Evolutionary conservation across 805 yeast species (phyloP).

Genomic region (Kazachstania viticola): DNA sequence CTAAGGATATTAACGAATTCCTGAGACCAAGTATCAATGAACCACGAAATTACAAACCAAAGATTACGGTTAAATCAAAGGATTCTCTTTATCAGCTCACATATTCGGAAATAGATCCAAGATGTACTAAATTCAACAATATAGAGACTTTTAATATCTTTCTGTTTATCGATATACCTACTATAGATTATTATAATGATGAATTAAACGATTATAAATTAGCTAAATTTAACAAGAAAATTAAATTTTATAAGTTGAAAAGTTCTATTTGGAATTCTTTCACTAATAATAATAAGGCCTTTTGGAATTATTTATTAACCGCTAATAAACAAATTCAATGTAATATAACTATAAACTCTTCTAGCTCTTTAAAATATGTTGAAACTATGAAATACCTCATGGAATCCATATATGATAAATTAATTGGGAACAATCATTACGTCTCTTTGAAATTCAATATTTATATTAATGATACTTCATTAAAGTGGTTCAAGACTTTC

Average conservation of each 20-base stretch:
- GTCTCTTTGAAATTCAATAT: slow-evolving; percentile 13
- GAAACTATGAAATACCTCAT: slow-evolving; percentile 24
- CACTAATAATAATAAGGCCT: slow-evolving; percentile 14
- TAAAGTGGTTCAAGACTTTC: slow-evolving; percentile 25
- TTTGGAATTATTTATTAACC: slow-evolving; percentile 11
- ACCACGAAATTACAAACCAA: slow-evolving; percentile 11
- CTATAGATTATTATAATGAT: slow-evolving; percentile 26
- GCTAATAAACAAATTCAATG: background rate
- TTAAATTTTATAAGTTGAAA: slow-evolving; percentile 20
- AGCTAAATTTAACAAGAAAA: slow-evolving; percentile 20
- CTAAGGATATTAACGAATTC: background rate
- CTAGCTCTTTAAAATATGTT: slow-evolving; percentile 26
- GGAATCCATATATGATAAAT: slow-evolving; percentile 15
- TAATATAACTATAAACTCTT: slow-evolving; percentile 12
- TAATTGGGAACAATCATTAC: slow-evolving; percentile 4
- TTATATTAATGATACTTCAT: slow-evolving; percentile 20
- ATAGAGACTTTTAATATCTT: slow-evolving; percentile 10
- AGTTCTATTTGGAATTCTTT: slow-evolving; percentile 17
- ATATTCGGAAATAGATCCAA: slow-evolving; percentile 17
- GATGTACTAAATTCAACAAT: background rate
- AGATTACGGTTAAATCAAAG: slow-evolving; percentile 19
- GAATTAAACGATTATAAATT: slow-evolving; percentile 18
- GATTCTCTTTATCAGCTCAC: slow-evolving; percentile 20
- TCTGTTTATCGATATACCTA: slow-evolving; percentile 25
- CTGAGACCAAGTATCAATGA: no score